These are phyloP conservation scores for Begonia masoniana DNA, from an alignment of 306 rosid species.

Conservation along the genomic window DNA sequence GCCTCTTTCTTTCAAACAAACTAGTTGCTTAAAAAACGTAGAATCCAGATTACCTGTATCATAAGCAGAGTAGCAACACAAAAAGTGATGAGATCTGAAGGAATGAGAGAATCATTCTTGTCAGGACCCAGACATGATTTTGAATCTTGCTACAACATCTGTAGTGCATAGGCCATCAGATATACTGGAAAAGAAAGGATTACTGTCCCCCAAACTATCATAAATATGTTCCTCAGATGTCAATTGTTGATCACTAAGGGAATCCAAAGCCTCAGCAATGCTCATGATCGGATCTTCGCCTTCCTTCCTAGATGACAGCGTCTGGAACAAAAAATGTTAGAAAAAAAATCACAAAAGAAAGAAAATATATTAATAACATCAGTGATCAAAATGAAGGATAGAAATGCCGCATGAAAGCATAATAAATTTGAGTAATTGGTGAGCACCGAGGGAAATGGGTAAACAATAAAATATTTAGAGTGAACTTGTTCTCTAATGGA, in stretches of 20 bases:
- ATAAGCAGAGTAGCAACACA: constrained; percentile 71
- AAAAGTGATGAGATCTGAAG: constrained; percentile 70
- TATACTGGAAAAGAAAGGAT: constrained; percentile 17
- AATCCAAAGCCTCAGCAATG: constrained; percentile 64
- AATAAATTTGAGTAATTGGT: no score
- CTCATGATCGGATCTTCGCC: constrained; percentile 61
- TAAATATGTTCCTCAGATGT: constrained; percentile 39
- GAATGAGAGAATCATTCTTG: constrained; percentile 55
- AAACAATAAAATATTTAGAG: no score
- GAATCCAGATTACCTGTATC: constrained; percentile 94
- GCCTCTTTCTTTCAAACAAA: not conserved
- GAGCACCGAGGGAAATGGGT: no score
- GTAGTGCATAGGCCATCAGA: constrained; percentile 29
- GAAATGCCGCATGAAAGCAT: no score
- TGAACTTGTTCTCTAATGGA: no score
- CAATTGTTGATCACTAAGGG: constrained; percentile 34
- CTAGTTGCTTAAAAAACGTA: not conserved
- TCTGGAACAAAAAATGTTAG: constrained; percentile 31
- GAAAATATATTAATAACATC: no score
- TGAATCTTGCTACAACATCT: constrained; percentile 32
- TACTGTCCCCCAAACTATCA: constrained; percentile 28
- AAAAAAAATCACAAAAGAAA: not conserved
- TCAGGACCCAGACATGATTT: no score
- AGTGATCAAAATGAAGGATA: no score
- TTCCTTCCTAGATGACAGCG: constrained; percentile 50